Evolutionary conservation across 164 flowering plant genomes (phyloP).

Genomic region (Echeveria elegans): DNA sequence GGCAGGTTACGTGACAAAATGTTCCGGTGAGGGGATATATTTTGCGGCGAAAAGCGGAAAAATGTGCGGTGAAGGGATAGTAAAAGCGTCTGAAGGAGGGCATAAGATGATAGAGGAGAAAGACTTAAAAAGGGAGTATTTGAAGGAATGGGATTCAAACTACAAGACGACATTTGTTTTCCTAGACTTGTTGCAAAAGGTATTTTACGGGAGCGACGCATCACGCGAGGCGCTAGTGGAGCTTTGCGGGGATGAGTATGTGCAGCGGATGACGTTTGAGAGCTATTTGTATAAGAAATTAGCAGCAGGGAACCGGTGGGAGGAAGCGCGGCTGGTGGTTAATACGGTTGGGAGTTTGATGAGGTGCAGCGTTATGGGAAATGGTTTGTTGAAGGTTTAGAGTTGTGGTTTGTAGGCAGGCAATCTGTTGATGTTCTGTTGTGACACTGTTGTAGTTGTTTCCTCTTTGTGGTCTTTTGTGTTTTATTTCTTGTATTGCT

Average conservation of each 20-base stretch:
- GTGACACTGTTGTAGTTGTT: background rate
- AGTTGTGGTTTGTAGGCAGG: background rate
- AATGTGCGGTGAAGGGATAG: conserved; percentile 73
- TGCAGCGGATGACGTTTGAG: conserved; percentile 62
- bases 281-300: conserved; percentile 71
- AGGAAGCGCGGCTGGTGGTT: conserved; percentile 46
- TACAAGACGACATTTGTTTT: conserved; percentile 43
- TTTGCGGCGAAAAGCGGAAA: conserved; percentile 34
- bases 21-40: conserved; percentile 13
- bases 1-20: conserved; percentile 13
- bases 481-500: background rate
- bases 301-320: conserved; percentile 33
- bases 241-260: conserved; percentile 33
- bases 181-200: conserved; percentile 65
- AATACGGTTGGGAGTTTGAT: conserved; percentile 56
- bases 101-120: conserved; percentile 43
- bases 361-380: conserved; percentile 32
- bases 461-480: background rate
- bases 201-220: conserved; percentile 58
- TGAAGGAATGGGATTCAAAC: conserved; percentile 44
- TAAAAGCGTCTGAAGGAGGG: conserved; percentile 59
- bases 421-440: background rate
- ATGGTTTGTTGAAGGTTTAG: conserved; percentile 13
- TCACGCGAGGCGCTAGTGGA: conserved; percentile 79
- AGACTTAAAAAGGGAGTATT: conserved; percentile 34